Percentiles rank a stretch among this genome's conserved stretches.
Conservation (phyloP, 202 grass and related monocot genomes). For the Zizania palustris region DNA sequence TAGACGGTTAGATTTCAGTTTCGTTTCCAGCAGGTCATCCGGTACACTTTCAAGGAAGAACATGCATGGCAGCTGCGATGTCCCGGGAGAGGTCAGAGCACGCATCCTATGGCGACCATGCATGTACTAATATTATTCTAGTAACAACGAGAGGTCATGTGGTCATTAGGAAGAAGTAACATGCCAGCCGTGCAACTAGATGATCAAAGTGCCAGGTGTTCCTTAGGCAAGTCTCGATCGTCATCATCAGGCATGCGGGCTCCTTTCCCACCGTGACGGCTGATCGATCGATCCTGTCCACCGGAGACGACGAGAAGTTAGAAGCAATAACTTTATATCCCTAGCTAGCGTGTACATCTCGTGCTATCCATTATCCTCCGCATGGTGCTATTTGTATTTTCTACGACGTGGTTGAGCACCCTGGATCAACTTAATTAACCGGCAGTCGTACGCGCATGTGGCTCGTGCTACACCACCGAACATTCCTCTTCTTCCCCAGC, state of each 20-base stretch:
- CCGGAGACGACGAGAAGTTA: conserved; percentile 23
- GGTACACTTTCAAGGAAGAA: background rate
- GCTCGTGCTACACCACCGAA: background rate
- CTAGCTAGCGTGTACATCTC: conserved; percentile 38
- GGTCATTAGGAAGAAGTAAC: background rate
- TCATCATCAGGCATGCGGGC: background rate
- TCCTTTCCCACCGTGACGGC: background rate
- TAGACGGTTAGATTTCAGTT: background rate
- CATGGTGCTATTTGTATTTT: background rate
- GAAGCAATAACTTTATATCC: background rate
- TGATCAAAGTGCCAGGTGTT: background rate
- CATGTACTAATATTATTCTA: background rate
- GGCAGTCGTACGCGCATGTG: background rate
- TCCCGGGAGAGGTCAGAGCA: background rate
- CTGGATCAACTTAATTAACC: background rate
- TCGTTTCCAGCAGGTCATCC: background rate
- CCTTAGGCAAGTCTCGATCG: background rate
- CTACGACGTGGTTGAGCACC: conserved; percentile 4
- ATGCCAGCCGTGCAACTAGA: background rate
- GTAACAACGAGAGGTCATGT: background rate
- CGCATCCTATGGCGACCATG: background rate
- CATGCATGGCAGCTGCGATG: background rate
- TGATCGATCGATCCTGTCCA: background rate
- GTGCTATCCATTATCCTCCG: background rate
- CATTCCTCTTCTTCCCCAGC: background rate